Percentiles rank a stretch among this genome's conserved stretches.
phyloP scores from a whole-genome alignment of 192 early-diverging fungal species.

The Kappamyces sp. region DNA sequence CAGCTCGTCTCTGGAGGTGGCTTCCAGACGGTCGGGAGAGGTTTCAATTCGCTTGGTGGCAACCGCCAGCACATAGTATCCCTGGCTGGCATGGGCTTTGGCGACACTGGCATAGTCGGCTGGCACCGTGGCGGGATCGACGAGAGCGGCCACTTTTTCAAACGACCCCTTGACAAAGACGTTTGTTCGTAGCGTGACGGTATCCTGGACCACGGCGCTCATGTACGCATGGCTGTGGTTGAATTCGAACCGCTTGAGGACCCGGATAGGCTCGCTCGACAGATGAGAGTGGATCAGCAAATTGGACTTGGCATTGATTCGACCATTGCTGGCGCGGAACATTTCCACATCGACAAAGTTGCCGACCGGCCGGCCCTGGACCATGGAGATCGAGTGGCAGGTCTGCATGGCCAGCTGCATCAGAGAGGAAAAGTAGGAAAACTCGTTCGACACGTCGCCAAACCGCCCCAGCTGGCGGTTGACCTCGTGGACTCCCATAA shows the following conservation, averaged over 20 bases:
- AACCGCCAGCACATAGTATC: slow-evolving; percentile 75
- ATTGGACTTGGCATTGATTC: slow-evolving; percentile 30
- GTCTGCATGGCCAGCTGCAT: slow-evolving; percentile 37
- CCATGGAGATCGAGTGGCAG: slow-evolving; percentile 60
- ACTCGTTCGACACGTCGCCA: slow-evolving; percentile 20
- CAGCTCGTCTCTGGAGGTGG: slow-evolving; percentile 49
- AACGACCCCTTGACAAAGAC: slow-evolving; percentile 77
- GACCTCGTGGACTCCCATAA: slow-evolving; percentile 40
- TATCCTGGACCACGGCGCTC: slow-evolving; percentile 61
- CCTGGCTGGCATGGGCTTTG: slow-evolving; percentile 55
- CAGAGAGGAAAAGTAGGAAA: slow-evolving; percentile 20
- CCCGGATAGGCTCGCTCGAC: slow-evolving; percentile 20
- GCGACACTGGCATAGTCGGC: slow-evolving; percentile 50
- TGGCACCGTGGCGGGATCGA: slow-evolving; percentile 40
- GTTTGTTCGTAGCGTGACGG: slow-evolving; percentile 37
- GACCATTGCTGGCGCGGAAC: slow-evolving; percentile 59
- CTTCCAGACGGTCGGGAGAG: slow-evolving; percentile 32
- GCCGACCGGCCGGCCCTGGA: slow-evolving; percentile 56
- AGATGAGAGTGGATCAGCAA: slow-evolving; percentile 39
- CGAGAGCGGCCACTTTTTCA: slow-evolving; percentile 58
- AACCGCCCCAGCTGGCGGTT: slow-evolving; percentile 7
- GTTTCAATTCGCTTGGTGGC: slow-evolving; percentile 55
- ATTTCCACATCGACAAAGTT: slow-evolving; percentile 76
- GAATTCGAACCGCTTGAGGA: slow-evolving; percentile 67
- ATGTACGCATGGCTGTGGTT: slow-evolving; percentile 68